Base-by-base conservation (phyloP, 345 rosid genomes). In the Boechera retrofracta region DNA sequence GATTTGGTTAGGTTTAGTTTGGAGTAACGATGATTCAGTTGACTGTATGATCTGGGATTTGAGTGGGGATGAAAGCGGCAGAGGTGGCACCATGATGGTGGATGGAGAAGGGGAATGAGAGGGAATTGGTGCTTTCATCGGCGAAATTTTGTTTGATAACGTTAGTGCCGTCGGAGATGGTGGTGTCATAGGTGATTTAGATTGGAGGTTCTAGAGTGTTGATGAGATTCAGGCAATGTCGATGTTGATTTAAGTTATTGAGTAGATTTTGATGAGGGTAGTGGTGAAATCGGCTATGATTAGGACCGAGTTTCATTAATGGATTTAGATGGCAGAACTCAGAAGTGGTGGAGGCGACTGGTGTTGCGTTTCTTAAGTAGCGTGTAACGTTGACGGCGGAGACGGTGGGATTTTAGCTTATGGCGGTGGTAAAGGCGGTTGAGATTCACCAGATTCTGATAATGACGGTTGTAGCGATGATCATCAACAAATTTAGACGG, bases 201-300 rank as follows among this genome's bases (percentile, higher is more conserved):
- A 52, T 15, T 62, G 26, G 38, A 41, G 55, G 36, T 7, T 69
- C 6, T 55, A 4, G 65, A 10, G 4, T 64, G 28, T 32, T 74
- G 31, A n/a, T 45, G 31, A 12, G 52, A 36, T 38, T 67, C 31
- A 1, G 59, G 49, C 28, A 47, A 61, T 67, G 41, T 7, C 13
- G 11, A 35, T 64, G 48, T 26, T 6, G 61, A n/a, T 26, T 72
- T 49, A 35, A 67, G 44, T 15, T 63, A 18, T 24, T 35, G 39
- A 21, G 7, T 60, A 11, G 44, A 16, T 45, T 11, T 58, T 32
- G 56, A 16, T n/a, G 29, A n/a, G 5, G 62, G 28, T 45, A 7
- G 10, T 41, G 52, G 28, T 4, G 39, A 12, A 18, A 21, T 11
- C 10, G 26, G 67, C 10, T 41, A 41, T 52, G 63, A 31, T 0